phyloP scores from a whole-genome alignment of 179 eudicot genomes.

The Amaranthus tricolor region DNA sequence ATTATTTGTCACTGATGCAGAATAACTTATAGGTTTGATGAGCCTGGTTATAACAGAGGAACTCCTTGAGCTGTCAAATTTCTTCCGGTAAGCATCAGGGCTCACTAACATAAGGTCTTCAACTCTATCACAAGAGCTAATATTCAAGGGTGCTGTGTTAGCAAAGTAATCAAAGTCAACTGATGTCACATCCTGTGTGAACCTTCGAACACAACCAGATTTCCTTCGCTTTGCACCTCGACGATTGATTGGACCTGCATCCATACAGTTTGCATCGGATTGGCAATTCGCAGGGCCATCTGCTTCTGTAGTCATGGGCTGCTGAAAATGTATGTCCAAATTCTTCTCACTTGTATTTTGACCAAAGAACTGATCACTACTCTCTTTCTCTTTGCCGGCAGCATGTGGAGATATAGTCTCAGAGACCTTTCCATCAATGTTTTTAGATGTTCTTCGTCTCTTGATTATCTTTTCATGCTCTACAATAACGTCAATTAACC shows the following conservation, averaged over 20 bases:
- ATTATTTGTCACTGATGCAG: constrained; percentile 53
- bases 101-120: constrained; percentile 35
- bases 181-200: constrained; percentile 43
- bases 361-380: constrained; percentile 19
- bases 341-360: constrained; percentile 25
- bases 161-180: constrained; percentile 29
- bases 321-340: constrained; percentile 30
- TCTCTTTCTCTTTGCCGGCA: constrained; percentile 39
- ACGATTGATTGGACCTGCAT: constrained; percentile 46
- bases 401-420: constrained; percentile 32
- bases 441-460: constrained; percentile 29
- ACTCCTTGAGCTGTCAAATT: constrained; percentile 42
- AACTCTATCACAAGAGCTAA: constrained; percentile 33
- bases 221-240: constrained; percentile 85
- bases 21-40: constrained; percentile 75
- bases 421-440: constrained; percentile 35
- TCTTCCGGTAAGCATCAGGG: constrained; percentile 38
- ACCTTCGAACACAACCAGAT: constrained; percentile 85
- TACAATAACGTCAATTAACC: constrained; percentile 27
- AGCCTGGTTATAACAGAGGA: constrained; percentile 54
- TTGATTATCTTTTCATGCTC: constrained; percentile 29
- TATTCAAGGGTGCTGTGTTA: constrained; percentile 28
- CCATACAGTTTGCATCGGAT: constrained; percentile 40
- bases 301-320: constrained; percentile 32
- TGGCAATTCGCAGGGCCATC: constrained; percentile 39